A percentile compares a stretch with the other conserved stretches of the same genome.
Evolutionary conservation across 345 rosid species (phyloP).

Genomic region (Populus nigra): DNA sequence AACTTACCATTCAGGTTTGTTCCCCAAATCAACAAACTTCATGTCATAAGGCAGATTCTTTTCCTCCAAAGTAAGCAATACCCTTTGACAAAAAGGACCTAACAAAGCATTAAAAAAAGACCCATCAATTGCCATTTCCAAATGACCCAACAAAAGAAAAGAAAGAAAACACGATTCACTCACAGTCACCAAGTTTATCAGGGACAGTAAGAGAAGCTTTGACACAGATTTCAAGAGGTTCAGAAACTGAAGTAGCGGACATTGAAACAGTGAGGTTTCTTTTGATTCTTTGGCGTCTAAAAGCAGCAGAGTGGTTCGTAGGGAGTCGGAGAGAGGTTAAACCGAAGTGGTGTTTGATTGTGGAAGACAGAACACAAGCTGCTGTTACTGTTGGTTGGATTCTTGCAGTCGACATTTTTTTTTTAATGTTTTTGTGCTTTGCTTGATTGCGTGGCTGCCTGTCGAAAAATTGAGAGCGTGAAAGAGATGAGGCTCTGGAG

Average conservation of each 20-base stretch:
- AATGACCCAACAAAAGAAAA: background rate
- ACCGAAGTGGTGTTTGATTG: constrained; percentile 36
- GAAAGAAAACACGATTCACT: constrained; percentile 17
- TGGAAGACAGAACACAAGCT: constrained; percentile 44
- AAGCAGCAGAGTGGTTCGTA: constrained; percentile 12
- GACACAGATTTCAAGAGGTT: constrained; percentile 73
- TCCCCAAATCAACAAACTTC: constrained; percentile 77
- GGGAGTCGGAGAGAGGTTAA: constrained; percentile 24
- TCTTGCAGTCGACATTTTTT: constrained; percentile 51
- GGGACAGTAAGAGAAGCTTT: constrained; percentile 81
- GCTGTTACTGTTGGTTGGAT: constrained; percentile 34
- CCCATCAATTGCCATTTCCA: background rate
- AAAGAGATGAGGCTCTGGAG: no score
- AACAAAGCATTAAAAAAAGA: constrained; percentile 7
- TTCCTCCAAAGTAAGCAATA: constrained; percentile 81
- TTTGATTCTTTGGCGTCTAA: constrained; percentile 18
- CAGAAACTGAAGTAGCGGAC: constrained; percentile 29
- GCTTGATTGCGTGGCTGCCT: no score
- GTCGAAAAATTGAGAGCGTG: no score
- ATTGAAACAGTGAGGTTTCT: constrained; percentile 39
- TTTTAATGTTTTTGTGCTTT: no score
- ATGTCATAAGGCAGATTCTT: constrained; percentile 79
- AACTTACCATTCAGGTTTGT: constrained; percentile 88
- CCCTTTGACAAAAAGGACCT: constrained; percentile 96
- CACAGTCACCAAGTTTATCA: constrained; percentile 80